Percentiles rank a stretch among this genome's conserved stretches.
Conservation (phyloP, 805 yeast species). For the Wickerhamomyces canadensis region DNA sequence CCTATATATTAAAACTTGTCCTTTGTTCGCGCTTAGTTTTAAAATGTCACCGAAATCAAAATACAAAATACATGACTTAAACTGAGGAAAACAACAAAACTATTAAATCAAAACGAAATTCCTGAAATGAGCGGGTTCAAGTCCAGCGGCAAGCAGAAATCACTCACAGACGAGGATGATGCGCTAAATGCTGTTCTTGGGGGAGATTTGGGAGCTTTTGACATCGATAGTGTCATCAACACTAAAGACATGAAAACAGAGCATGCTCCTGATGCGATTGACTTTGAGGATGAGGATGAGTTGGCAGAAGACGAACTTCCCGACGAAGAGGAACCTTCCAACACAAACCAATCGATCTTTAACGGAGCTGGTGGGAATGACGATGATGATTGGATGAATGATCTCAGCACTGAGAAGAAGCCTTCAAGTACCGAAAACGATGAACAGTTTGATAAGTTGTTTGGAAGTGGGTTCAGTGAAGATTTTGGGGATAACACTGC, state of each 20-base stretch:
- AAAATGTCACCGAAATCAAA: no score
- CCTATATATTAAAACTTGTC: no score
- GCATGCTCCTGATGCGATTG: constrained; percentile 90
- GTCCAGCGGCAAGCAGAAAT: constrained; percentile 12
- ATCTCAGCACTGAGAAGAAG: constrained; percentile 31
- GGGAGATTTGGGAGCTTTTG: constrained; percentile 28
- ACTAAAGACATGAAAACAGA: constrained; percentile 28
- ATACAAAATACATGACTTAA: no score
- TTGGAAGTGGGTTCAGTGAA: constrained; percentile 25
- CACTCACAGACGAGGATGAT: constrained; percentile 31
- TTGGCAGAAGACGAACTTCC: constrained; percentile 79
- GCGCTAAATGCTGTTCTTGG: constrained; percentile 33
- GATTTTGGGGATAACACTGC: constrained; percentile 12
- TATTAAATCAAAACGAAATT: no score
- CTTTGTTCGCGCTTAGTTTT: no score
- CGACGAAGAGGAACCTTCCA: constrained; percentile 24
- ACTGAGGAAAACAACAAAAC: no score
- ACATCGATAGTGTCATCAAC: constrained; percentile 15
- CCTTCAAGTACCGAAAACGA: constrained; percentile 5
- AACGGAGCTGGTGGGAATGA: constrained; percentile 29
- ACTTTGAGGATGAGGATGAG: constrained; percentile 92
- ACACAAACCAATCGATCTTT: constrained; percentile 6
- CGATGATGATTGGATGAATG: constrained; percentile 34
- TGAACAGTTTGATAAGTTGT: constrained; percentile 24
- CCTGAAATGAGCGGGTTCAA: constrained; percentile 3